A percentile compares a stretch with the other conserved stretches of the same genome.
Conservation (phyloP, 1,139 yeast species). For the Entelexis paramagnoliae region DNA sequence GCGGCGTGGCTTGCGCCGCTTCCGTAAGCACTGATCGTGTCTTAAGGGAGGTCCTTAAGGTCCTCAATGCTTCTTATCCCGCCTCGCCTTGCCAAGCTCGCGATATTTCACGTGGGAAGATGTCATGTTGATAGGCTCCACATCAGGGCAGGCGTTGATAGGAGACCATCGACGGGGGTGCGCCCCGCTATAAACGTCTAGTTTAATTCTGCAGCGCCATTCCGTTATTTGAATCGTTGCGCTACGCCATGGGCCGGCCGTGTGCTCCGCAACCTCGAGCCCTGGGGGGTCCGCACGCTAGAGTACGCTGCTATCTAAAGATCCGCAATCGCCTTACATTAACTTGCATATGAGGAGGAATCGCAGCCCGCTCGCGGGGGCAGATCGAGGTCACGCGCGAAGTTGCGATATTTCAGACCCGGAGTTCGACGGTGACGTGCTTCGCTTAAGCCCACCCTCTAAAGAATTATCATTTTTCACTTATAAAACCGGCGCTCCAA, state of each 20-base stretch:
- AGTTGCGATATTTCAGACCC: not conserved
- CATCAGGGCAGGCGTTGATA: not conserved
- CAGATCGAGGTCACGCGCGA: not conserved
- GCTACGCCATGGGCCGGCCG: no score
- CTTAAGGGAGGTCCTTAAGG: not conserved
- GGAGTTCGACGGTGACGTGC: conserved; percentile 2
- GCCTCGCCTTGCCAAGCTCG: not conserved
- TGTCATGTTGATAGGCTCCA: not conserved
- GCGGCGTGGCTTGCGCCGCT: no score
- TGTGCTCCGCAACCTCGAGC: no score
- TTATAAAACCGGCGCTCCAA: not conserved
- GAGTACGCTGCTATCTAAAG: not conserved
- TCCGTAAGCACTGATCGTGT: not conserved
- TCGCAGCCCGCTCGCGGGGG: not conserved
- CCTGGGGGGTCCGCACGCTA: no score
- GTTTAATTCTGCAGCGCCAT: no score
- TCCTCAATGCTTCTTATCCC: not conserved
- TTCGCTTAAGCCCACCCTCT: not conserved
- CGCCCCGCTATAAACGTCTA: no score
- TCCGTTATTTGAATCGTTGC: no score
- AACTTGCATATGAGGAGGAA: not conserved
- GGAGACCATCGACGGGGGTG: no score
- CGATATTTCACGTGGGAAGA: conserved; percentile 5
- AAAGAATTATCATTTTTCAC: not conserved
- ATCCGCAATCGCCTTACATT: not conserved